phyloP scores from a whole-genome alignment of 2,329 filamentous ascomycete genomes.

The Cryphonectria japonica region DNA sequence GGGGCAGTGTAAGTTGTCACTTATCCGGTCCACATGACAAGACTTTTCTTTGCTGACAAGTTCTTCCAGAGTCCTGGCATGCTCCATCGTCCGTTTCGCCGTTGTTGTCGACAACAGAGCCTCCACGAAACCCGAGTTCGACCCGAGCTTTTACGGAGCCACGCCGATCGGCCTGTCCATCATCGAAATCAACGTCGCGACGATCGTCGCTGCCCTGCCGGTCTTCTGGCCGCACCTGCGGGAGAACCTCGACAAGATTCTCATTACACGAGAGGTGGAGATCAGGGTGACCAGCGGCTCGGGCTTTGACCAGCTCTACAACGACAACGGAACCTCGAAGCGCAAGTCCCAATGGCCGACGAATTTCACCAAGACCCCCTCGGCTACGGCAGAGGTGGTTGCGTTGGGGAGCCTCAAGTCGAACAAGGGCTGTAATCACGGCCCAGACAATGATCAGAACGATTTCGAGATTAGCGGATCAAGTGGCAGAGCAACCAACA shows the following conservation, averaged over 20 bases:
- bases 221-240: slow-evolving; percentile 38
- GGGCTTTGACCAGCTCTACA: not conserved
- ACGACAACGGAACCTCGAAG: not conserved
- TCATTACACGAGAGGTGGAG: slow-evolving; percentile 35
- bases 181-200: slow-evolving; percentile 37
- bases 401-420: not conserved
- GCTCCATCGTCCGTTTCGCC: slow-evolving; percentile 34
- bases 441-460: not conserved
- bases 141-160: slow-evolving; percentile 37
- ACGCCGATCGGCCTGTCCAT: slow-evolving; percentile 33
- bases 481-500: not conserved
- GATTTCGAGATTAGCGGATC: not conserved
- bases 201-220: slow-evolving; percentile 35
- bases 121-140: slow-evolving; percentile 32
- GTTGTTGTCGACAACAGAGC: slow-evolving; percentile 32
- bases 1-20: slow-evolving; percentile 29
- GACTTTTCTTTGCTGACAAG: not conserved
- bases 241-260: slow-evolving; percentile 33
- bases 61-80: slow-evolving; percentile 29
- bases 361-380: not conserved
- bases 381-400: not conserved
- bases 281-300: slow-evolving; percentile 27
- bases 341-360: not conserved
- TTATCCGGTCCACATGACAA: not conserved
- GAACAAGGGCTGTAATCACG: not conserved